Conservation (phyloP, 176 grass and related monocot species). For the Aegilops speltoides region DNA sequence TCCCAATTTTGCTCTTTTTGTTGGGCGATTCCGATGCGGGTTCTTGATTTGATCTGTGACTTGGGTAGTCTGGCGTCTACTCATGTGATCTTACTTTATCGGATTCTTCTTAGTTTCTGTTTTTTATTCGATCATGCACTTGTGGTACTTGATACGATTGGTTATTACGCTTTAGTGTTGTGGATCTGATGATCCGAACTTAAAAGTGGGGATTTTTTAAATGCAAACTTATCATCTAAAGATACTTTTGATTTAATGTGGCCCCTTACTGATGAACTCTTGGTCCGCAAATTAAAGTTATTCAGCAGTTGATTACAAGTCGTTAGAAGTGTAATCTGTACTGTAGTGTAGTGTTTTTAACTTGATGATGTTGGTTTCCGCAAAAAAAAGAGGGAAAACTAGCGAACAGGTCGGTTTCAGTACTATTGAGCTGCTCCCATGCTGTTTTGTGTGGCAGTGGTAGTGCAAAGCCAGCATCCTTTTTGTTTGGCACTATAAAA, state of each 20-base stretch:
- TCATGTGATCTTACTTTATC: too few species aligned
- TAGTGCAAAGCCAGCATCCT: constrained; percentile 1
- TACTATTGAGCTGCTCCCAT: neutral
- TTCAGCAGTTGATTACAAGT: neutral
- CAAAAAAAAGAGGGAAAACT: too few species aligned
- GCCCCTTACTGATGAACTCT: neutral
- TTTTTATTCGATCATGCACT: too few species aligned
- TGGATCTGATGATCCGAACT: neutral
- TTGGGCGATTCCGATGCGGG: too few species aligned
- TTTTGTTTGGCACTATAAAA: neutral
- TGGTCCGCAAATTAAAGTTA: neutral
- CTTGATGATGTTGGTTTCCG: neutral
- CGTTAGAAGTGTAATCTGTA: neutral
- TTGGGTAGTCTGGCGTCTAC: too few species aligned
- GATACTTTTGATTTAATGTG: neutral
- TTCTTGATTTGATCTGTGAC: too few species aligned
- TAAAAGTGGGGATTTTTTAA: neutral
- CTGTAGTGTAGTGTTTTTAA: neutral
- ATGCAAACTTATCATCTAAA: neutral
- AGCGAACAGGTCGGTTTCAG: neutral
- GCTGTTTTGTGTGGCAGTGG: neutral
- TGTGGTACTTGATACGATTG: too few species aligned
- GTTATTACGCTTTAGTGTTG: constrained; percentile 1
- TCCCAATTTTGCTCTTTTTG: too few species aligned
- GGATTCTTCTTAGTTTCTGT: too few species aligned